Evolutionary conservation across 2,329 filamentous ascomycete genomes (phyloP).

Genomic region (Fusarium sp.): DNA sequence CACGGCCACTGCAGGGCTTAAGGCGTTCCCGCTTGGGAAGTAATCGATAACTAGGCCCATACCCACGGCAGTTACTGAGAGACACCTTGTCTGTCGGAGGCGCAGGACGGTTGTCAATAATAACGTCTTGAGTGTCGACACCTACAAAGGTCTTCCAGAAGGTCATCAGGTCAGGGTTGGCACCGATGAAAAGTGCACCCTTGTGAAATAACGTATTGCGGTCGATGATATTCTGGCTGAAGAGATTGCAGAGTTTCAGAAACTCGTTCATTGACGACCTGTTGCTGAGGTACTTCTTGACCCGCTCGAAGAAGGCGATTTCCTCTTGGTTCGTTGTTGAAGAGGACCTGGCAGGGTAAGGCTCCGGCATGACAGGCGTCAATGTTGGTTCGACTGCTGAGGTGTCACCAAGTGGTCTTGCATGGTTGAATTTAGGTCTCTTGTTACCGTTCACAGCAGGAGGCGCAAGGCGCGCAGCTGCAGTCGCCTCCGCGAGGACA

Average conservation of each 20-base stretch:
- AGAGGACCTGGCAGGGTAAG: slow-evolving; percentile 79
- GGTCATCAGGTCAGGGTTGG: slow-evolving; percentile 86
- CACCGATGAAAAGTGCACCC: slow-evolving; percentile 85
- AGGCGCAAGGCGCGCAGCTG: slow-evolving; percentile 50
- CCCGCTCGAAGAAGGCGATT: slow-evolving; percentile 92
- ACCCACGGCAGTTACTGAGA: slow-evolving; percentile 92
- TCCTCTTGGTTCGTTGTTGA: slow-evolving; percentile 85
- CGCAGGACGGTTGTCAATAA: slow-evolving; percentile 81
- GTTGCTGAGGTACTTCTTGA: slow-evolving; percentile 96
- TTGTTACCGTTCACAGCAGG: slow-evolving; percentile 59
- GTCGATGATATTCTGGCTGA: slow-evolving; percentile 91
- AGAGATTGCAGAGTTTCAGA: slow-evolving; percentile 95
- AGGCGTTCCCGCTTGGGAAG: slow-evolving; percentile 90
- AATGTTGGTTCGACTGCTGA: slow-evolving; percentile 83
- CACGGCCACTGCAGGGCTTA: slow-evolving; percentile 91
- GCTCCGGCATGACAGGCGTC: slow-evolving; percentile 87
- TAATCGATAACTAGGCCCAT: slow-evolving; percentile 93
- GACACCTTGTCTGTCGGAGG: slow-evolving; percentile 86
- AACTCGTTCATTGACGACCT: slow-evolving; percentile 95
- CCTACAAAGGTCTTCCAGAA: slow-evolving; percentile 89
- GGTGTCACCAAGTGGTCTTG: slow-evolving; percentile 68
- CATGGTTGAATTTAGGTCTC: slow-evolving; percentile 80
- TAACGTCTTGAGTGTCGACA: slow-evolving; percentile 79
- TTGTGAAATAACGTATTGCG: slow-evolving; percentile 84
- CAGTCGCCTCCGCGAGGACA: slow-evolving; percentile 56